Evolutionary conservation across 345 rosid species (phyloP).

Genomic region (Rhodomyrtus tomentosa): DNA sequence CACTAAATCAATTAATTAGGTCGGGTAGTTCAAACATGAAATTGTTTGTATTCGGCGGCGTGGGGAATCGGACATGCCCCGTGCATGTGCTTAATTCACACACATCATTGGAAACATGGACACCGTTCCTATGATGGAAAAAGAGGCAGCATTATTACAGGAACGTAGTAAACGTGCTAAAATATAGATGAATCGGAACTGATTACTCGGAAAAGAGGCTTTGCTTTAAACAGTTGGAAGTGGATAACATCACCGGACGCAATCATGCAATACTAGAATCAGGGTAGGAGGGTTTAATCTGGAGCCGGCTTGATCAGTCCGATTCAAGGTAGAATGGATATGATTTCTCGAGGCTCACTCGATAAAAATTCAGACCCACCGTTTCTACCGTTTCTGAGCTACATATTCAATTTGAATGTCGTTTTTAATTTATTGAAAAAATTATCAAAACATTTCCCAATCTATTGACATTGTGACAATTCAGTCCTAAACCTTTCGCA

Average conservation of each 20-base stretch:
- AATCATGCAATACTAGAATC: not conserved
- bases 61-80: not conserved
- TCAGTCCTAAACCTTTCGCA: too few relatives aligned
- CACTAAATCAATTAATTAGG: not conserved
- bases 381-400: not conserved
- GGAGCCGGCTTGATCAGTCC: too few relatives aligned
- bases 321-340: too few relatives aligned
- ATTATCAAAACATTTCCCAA: too few relatives aligned
- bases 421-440: not conserved
- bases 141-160: not conserved
- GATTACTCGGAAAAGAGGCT: not conserved
- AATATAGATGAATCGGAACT: not conserved
- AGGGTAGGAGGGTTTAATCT: too few relatives aligned
- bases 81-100: not conserved
- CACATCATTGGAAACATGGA: not conserved
- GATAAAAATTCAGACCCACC: not conserved
- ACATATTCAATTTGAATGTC: not conserved
- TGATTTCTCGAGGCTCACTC: not conserved
- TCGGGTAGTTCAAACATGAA: not conserved
- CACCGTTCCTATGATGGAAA: not conserved
- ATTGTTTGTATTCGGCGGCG: not conserved
- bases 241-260: not conserved
- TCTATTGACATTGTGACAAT: too few relatives aligned
- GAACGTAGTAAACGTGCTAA: not conserved
- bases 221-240: not conserved